A percentile compares a stretch with the other conserved stretches of the same genome.
Evolutionary conservation across 2,329 filamentous ascomycete species (phyloP).

Genomic region (Hymenoscyphus fructigenus): DNA sequence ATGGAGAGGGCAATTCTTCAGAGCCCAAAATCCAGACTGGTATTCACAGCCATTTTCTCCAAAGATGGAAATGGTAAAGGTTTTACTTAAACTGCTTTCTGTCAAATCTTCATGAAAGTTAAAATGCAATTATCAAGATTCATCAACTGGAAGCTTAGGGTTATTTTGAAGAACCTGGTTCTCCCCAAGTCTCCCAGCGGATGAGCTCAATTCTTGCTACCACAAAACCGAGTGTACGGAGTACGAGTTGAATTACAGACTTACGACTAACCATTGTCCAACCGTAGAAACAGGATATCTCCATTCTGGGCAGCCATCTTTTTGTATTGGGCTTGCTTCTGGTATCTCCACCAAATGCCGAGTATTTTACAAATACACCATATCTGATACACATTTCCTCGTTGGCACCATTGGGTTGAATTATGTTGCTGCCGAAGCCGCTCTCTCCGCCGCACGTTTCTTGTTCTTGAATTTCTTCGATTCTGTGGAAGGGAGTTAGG

Average conservation of each 20-base stretch:
- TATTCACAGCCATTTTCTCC: not conserved
- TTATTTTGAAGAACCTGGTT: not conserved
- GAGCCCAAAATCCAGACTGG: not conserved
- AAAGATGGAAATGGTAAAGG: not conserved
- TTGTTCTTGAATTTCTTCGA: constrained; percentile 48
- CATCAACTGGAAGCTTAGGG: not conserved
- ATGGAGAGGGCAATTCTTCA: not conserved
- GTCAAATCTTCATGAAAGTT: not conserved
- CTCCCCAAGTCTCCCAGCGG: not conserved
- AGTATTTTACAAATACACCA: constrained; percentile 30
- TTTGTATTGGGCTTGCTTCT: constrained; percentile 16
- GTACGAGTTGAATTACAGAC: not conserved
- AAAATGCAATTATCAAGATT: not conserved
- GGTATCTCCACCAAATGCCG: constrained; percentile 31
- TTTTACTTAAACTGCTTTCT: not conserved
- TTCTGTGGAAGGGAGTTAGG: constrained; percentile 34
- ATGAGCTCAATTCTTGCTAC: not conserved
- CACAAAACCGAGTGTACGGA: not conserved
- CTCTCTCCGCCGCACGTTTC: constrained; percentile 36
- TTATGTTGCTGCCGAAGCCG: constrained; percentile 28
- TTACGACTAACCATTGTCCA: not conserved
- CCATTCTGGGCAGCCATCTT: not conserved
- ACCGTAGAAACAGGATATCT: not conserved
- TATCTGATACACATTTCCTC: constrained; percentile 26
- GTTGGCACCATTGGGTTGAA: constrained; percentile 21